Percentiles rank a stretch among this genome's conserved stretches.
Evolutionary conservation across 1,284 basidiomycete genomes (phyloP).

Genomic region (Coniferiporia sulphurascens): DNA sequence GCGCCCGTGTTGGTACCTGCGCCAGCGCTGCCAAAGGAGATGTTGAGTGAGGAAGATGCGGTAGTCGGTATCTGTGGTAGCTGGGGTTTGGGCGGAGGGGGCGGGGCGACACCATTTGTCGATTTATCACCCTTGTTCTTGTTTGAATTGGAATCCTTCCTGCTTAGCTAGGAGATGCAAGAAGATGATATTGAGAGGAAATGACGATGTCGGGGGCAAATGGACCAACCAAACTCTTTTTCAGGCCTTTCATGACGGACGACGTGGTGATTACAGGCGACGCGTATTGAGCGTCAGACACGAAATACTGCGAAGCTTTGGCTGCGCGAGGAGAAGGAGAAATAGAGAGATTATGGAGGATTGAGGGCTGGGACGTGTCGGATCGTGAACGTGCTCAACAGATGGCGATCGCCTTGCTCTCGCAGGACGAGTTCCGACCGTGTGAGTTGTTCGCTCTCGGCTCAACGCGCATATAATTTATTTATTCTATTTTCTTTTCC

Average conservation of each 20-base stretch:
- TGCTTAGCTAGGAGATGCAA: conserved; percentile 45
- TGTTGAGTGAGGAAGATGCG: conserved; percentile 6
- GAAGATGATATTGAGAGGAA: conserved; percentile 22
- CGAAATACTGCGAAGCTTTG: not conserved
- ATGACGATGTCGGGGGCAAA: conserved; percentile 22
- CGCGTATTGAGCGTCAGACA: conserved; percentile 15
- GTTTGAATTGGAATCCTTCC: conserved; percentile 64
- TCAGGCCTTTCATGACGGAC: conserved; percentile 77
- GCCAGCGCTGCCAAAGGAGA: conserved; percentile 3
- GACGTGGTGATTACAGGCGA: conserved; percentile 15
- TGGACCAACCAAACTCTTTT: conserved; percentile 74
- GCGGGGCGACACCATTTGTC: conserved; percentile 33
- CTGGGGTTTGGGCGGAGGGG: conserved; percentile 33
- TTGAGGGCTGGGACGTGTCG: not conserved
- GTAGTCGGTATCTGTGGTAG: conserved; percentile 7
- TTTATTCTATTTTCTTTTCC: not conserved
- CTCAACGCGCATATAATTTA: not conserved
- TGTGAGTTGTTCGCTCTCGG: not conserved
- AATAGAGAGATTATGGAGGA: conserved; percentile 1
- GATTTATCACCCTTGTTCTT: conserved; percentile 53
- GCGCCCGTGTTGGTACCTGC: not conserved
- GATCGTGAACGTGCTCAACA: conserved; percentile 2
- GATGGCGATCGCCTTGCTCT: not conserved
- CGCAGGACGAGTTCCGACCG: not conserved
- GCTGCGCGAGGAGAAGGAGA: not conserved